These are phyloP conservation scores for Fusarium sp. DNA, from an alignment of 2,329 filamentous ascomycete species.

Conservation along the genomic window DNA sequence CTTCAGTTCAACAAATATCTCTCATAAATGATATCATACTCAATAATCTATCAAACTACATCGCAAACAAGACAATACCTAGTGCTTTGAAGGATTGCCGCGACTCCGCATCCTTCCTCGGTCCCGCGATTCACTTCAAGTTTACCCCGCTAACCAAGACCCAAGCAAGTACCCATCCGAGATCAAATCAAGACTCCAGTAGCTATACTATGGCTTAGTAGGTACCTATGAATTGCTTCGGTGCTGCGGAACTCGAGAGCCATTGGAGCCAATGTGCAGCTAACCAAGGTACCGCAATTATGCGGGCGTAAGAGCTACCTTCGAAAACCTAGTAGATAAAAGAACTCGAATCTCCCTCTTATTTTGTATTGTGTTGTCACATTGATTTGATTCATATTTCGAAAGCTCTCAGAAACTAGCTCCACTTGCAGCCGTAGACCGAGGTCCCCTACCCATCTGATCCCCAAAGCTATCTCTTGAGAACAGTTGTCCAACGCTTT, in stretches of 20 bases:
- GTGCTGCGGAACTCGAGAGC: conserved; percentile 37
- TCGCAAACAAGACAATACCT: background rate
- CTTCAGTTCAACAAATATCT: background rate
- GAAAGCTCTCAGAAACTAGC: conserved; percentile 20
- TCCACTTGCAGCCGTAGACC: conserved; percentile 20
- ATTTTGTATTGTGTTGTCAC: conserved; percentile 1
- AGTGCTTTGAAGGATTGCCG: conserved; percentile 8
- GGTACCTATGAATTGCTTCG: conserved; percentile 26
- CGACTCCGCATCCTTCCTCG: conserved; percentile 26
- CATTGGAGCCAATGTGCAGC: background rate
- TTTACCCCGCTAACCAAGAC: conserved; percentile 42
- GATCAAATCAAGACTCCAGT: conserved; percentile 10
- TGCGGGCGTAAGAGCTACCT: conserved; percentile 7
- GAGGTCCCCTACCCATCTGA: conserved; percentile 20
- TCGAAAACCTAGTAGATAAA: conserved; percentile 27
- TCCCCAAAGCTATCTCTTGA: background rate
- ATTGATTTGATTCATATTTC: conserved; percentile 2
- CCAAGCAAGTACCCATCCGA: conserved; percentile 9
- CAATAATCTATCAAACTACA: too few relatives aligned
- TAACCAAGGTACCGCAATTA: conserved; percentile 17
- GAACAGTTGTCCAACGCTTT: background rate
- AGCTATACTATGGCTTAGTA: conserved; percentile 4
- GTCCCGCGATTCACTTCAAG: background rate
- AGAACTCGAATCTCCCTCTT: conserved; percentile 18
- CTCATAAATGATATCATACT: background rate